Percentiles rank a stretch among this genome's conserved stretches.
Conservation (phyloP, 805 yeast species). For the Dipodascus geniculatus region DNA sequence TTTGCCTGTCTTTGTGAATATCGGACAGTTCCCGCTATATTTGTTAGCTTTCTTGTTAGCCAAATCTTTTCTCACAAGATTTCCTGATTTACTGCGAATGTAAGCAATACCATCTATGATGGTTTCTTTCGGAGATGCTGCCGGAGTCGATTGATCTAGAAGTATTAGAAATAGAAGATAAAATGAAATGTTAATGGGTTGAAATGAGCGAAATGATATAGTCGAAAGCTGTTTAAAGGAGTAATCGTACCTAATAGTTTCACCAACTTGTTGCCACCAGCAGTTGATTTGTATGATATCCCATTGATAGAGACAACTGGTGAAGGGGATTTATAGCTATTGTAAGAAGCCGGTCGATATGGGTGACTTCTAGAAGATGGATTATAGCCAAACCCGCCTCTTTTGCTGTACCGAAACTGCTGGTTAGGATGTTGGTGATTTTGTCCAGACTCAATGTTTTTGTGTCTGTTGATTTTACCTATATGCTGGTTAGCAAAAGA, state of each 20-base stretch:
- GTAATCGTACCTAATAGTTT: neutral
- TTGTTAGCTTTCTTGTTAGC: conserved; percentile 1
- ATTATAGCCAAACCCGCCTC: neutral
- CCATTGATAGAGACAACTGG: neutral
- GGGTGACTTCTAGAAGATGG: neutral
- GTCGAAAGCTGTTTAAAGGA: neutral
- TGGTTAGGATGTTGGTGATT: neutral
- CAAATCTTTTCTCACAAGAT: conserved; percentile 10
- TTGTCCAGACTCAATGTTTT: neutral
- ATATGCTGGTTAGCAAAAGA: neutral
- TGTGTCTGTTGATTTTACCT: neutral
- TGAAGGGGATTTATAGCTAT: neutral
- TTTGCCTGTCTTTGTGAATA: conserved; percentile 21
- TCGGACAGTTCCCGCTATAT: conserved; percentile 17
- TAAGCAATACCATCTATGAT: conserved; percentile 17
- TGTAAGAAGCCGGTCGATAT: neutral
- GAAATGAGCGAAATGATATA: neutral
- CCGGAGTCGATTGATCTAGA: neutral
- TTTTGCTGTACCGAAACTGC: neutral
- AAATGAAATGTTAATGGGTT: neutral
- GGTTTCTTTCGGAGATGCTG: conserved; percentile 14
- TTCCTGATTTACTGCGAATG: conserved; percentile 16
- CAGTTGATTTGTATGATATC: neutral
- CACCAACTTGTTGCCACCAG: neutral
- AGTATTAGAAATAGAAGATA: neutral